These are phyloP conservation scores for Bacterosira constricta DNA, from an alignment of 108 stramenopile species.

Conservation along the genomic window DNA sequence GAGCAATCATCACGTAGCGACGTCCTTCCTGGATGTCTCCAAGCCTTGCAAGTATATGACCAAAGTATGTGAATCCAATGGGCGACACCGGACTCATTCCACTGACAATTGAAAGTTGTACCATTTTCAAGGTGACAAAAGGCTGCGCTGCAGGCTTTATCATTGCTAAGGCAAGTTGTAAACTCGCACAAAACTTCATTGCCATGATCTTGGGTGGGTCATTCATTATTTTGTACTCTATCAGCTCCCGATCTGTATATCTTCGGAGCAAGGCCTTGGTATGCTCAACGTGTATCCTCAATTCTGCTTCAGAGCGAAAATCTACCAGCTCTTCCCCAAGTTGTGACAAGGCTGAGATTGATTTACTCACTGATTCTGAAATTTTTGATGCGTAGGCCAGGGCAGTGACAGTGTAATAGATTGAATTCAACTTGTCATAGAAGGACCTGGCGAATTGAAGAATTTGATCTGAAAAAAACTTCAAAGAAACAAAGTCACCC, in stretches of 20 bases:
- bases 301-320: neutral
- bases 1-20: conserved; percentile 7
- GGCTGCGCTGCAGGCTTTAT: neutral
- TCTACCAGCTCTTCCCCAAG: conserved; percentile 2
- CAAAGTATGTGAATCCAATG: conserved; percentile 17
- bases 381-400: neutral
- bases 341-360: neutral
- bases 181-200: conserved; percentile 14
- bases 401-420: neutral
- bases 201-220: conserved; percentile 20
- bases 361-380: neutral
- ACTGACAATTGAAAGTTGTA: conserved; percentile 14
- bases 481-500: neutral
- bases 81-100: conserved; percentile 14
- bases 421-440: conserved; percentile 2
- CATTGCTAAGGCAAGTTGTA: neutral
- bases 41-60: neutral
- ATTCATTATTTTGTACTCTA: conserved; percentile 15
- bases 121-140: neutral
- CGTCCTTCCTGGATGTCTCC: conserved; percentile 9
- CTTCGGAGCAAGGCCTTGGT: neutral
- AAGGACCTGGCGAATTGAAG: neutral
- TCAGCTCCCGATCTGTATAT: neutral
- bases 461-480: conserved; percentile 5
- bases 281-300: neutral